Evolutionary conservation across 129 eudicot genomes (phyloP).

Genomic region (Pulicaria dysenterica): DNA sequence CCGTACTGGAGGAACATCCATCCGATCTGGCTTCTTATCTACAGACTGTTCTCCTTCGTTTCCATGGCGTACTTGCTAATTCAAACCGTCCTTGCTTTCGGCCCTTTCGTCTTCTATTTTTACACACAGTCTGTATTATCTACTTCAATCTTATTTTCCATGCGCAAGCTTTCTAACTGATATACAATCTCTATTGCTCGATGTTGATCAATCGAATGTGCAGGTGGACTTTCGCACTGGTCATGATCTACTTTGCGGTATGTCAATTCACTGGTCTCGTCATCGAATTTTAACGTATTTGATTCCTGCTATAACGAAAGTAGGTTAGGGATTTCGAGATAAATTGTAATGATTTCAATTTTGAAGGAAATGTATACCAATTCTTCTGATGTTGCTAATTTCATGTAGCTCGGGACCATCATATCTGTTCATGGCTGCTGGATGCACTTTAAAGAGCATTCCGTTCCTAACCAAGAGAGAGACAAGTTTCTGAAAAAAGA

Average conservation of each 20-base stretch:
- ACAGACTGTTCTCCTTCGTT: conserved; percentile 55
- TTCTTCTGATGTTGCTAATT: conserved; percentile 8
- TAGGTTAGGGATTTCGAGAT: not conserved
- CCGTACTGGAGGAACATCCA: conserved; percentile 71
- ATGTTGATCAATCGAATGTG: conserved; percentile 10
- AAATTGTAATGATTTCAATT: not conserved
- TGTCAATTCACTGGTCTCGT: conserved; percentile 17
- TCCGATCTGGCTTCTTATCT: conserved; percentile 66
- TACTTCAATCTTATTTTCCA: not conserved
- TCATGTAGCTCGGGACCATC: conserved; percentile 62
- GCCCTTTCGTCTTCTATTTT: conserved; percentile 66
- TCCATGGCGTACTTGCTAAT: conserved; percentile 63
- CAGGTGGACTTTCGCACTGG: conserved; percentile 90
- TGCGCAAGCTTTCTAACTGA: too few species aligned
- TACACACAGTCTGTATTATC: conserved; percentile 66
- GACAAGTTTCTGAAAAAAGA: conserved; percentile 41
- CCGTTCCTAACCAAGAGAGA: conserved; percentile 37
- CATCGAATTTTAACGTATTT: not conserved
- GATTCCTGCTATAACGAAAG: not conserved
- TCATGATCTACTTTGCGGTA: conserved; percentile 77
- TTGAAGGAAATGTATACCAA: not conserved
- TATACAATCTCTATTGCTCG: too few species aligned
- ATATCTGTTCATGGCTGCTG: conserved; percentile 76
- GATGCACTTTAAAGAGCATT: conserved; percentile 38
- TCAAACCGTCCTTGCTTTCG: conserved; percentile 39